These are phyloP conservation scores for Davidsoniella neocaledoniae DNA, from an alignment of 2,329 filamentous ascomycete genomes.

Conservation along the genomic window DNA sequence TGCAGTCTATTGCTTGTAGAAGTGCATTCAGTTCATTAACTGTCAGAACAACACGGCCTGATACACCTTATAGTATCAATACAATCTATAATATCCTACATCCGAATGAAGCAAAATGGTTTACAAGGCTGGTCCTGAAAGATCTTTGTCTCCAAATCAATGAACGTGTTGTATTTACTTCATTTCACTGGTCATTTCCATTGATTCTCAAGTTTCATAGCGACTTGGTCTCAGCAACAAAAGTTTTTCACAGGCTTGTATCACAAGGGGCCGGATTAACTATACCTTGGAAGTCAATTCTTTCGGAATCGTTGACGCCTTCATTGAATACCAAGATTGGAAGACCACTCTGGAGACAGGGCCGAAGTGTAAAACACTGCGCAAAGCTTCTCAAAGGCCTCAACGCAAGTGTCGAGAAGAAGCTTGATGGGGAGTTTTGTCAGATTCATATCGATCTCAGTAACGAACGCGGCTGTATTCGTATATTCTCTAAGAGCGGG, in stretches of 20 bases:
- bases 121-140: slow-evolving; percentile 66
- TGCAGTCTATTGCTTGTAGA: slow-evolving; percentile 50
- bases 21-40: slow-evolving; percentile 54
- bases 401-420: slow-evolving; percentile 56
- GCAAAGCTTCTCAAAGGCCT: slow-evolving; percentile 42
- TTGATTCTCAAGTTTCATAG: slow-evolving; percentile 53
- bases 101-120: slow-evolving; percentile 66
- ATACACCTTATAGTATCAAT: neutral
- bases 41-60: slow-evolving; percentile 35
- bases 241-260: slow-evolving; percentile 28
- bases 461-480: slow-evolving; percentile 38
- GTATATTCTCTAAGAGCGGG: slow-evolving; percentile 83
- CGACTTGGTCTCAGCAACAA: slow-evolving; percentile 44
- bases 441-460: slow-evolving; percentile 66
- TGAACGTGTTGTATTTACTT: slow-evolving; percentile 32
- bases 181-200: slow-evolving; percentile 54
- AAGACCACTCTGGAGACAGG: slow-evolving; percentile 47
- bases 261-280: neutral
- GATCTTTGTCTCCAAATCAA: slow-evolving; percentile 51
- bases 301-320: slow-evolving; percentile 30
- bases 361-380: slow-evolving; percentile 58
- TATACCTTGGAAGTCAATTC: slow-evolving; percentile 10
- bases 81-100: neutral
- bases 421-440: slow-evolving; percentile 81
- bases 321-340: slow-evolving; percentile 46